A percentile compares a stretch with the other conserved stretches of the same genome.
Evolutionary conservation across 306 rosid genomes (phyloP).

Genomic region (Hylodesmum podocarpum): DNA sequence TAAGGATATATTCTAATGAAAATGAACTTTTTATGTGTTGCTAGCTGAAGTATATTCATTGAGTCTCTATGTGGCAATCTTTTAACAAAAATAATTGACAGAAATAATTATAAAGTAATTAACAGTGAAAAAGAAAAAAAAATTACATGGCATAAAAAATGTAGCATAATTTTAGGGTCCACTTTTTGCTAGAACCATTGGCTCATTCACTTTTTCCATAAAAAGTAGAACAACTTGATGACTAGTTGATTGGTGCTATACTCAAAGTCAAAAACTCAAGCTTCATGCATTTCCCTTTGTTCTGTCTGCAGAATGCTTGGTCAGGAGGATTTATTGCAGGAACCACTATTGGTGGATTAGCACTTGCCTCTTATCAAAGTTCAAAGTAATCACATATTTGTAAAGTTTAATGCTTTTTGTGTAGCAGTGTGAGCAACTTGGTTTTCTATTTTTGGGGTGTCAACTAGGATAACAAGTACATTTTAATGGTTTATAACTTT

Average conservation of each 20-base stretch:
- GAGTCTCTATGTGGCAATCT: not conserved
- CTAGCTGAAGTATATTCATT: too few relatives aligned
- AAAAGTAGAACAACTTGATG: not conserved
- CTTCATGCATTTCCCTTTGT: slow-evolving; percentile 26
- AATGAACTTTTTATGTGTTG: too few relatives aligned
- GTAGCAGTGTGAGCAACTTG: not conserved
- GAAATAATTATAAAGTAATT: not conserved
- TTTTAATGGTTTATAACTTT: too few relatives aligned
- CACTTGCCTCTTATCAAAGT: slow-evolving; percentile 22
- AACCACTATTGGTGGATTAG: slow-evolving; percentile 65
- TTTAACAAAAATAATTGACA: not conserved
- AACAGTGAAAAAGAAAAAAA: not conserved
- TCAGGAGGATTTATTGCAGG: slow-evolving; percentile 87
- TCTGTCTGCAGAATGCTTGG: slow-evolving; percentile 78
- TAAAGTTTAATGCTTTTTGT: slow-evolving; percentile 26
- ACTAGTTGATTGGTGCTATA: slow-evolving; percentile 23
- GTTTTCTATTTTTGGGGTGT: not conserved
- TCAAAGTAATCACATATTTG: slow-evolving; percentile 24
- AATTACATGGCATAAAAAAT: not conserved
- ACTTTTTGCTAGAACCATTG: not conserved
- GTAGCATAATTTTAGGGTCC: slow-evolving; percentile 30
- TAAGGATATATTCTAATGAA: too few relatives aligned
- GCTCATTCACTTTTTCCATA: not conserved
- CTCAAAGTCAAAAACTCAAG: not conserved
- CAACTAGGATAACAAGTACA: not conserved